These are phyloP conservation scores for Hondaea fermentalgiana DNA, from an alignment of 108 stramenopile genomes.

Conservation along the genomic window DNA sequence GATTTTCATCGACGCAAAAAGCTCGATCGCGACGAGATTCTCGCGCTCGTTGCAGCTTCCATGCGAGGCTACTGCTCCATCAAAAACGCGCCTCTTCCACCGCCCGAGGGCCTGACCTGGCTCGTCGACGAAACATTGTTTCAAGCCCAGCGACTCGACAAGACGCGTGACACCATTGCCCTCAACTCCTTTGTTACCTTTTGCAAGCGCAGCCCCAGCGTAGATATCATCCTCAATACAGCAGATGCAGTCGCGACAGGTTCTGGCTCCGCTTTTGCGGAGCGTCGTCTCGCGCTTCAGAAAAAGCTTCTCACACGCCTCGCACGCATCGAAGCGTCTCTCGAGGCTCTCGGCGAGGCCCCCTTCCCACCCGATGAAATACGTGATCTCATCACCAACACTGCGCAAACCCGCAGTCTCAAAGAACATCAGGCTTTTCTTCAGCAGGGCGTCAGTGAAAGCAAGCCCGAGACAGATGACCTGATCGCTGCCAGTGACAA, in stretches of 20 bases:
- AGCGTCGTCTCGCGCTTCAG: not conserved
- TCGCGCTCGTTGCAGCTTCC: not conserved
- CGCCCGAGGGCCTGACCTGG: not conserved
- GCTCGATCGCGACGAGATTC: not conserved
- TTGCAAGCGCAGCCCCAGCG: not conserved
- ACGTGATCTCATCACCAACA: not conserved
- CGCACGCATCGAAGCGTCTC: not conserved
- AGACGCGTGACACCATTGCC: not conserved
- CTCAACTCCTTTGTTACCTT: not conserved
- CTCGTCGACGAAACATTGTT: not conserved
- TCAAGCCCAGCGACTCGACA: not conserved
- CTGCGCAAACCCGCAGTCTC: not conserved
- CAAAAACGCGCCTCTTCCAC: not conserved
- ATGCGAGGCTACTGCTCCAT: not conserved
- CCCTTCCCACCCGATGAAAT: not conserved
- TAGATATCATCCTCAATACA: not conserved
- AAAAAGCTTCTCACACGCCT: not conserved
- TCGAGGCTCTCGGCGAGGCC: not conserved
- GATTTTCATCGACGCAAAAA: not conserved
- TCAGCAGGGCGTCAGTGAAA: not conserved
- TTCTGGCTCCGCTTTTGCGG: not conserved
- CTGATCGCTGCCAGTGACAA: not conserved
- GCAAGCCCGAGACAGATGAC: not conserved
- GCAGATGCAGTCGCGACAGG: not conserved
- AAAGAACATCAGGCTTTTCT: not conserved